These are phyloP conservation scores for Hirsutella rhossiliensis DNA, from an alignment of 2,329 filamentous ascomycete species.

Conservation along the genomic window DNA sequence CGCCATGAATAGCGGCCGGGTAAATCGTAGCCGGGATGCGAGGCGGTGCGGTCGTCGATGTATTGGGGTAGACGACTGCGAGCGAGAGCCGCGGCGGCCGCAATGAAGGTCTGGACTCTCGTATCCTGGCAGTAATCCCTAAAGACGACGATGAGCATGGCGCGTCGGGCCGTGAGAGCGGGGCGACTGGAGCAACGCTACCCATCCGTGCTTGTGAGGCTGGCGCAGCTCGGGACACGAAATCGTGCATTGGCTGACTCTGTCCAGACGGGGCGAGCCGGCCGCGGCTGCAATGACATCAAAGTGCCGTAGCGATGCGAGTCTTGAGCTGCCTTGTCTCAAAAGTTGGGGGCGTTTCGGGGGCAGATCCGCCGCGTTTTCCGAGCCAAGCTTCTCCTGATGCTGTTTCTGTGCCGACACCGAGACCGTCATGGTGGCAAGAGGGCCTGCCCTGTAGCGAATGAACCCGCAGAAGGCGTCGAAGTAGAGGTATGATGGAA, in stretches of 20 bases:
- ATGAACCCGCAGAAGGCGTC: neutral
- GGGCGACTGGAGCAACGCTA: neutral
- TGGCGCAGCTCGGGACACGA: constrained; percentile 6
- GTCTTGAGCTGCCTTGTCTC: neutral
- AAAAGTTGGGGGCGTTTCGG: neutral
- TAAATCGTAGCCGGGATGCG: constrained; percentile 10
- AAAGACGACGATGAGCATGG: neutral
- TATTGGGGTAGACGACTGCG: constrained; percentile 13
- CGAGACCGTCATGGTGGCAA: neutral
- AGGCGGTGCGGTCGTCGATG: constrained; percentile 11
- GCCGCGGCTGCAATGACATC: neutral
- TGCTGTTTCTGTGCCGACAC: neutral
- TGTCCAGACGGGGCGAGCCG: neutral
- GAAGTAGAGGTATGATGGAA: neutral
- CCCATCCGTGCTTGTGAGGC: neutral
- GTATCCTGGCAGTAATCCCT: neutral
- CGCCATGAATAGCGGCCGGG: constrained; percentile 13
- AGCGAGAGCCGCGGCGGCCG: constrained; percentile 8
- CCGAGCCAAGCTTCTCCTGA: neutral
- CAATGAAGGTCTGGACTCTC: constrained; percentile 4
- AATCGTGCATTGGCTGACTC: neutral
- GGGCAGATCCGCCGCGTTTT: neutral
- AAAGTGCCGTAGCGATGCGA: neutral
- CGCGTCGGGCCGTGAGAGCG: neutral
- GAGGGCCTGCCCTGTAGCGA: neutral